Percentiles rank a stretch among this genome's conserved stretches.
phyloP scores from a whole-genome alignment of 139 green algal species.

The Picochlorum costavermella region DNA sequence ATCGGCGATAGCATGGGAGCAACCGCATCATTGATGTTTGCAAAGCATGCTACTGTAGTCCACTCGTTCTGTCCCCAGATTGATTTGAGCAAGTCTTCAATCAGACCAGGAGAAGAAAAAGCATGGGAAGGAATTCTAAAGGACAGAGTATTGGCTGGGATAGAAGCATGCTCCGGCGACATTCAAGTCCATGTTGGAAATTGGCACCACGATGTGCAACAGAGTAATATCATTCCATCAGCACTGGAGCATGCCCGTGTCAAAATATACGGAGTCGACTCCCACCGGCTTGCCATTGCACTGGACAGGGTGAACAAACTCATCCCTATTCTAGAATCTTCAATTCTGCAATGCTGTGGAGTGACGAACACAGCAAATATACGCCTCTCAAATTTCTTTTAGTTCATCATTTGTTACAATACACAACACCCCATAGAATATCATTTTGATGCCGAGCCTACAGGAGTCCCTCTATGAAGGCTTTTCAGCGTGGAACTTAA shows the following conservation, averaged over 20 bases:
- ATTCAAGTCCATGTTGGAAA: conserved; percentile 43
- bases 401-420: conserved; percentile 7
- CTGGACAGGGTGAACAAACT: conserved; percentile 51
- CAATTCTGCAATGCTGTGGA: conserved; percentile 30
- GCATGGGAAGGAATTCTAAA: conserved; percentile 35
- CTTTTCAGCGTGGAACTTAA: conserved; percentile 30
- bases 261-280: conserved; percentile 47
- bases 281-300: conserved; percentile 67
- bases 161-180: conserved; percentile 14
- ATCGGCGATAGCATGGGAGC: conserved; percentile 92
- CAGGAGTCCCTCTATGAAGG: conserved; percentile 15
- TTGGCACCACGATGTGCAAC: conserved; percentile 75
- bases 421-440: neutral
- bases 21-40: conserved; percentile 71
- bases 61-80: conserved; percentile 75
- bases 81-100: conserved; percentile 50
- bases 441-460: neutral
- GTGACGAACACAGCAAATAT: conserved; percentile 10
- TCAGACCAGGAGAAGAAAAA: conserved; percentile 37
- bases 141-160: conserved; percentile 25
- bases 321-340: conserved; percentile 46
- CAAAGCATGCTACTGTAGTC: conserved; percentile 59
- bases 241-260: conserved; percentile 18
- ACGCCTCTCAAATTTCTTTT: conserved; percentile 46
- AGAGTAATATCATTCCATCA: conserved; percentile 41